phyloP scores from a whole-genome alignment of 768 basidiomycete genomes.

The Lactarius hengduanensis region DNA sequence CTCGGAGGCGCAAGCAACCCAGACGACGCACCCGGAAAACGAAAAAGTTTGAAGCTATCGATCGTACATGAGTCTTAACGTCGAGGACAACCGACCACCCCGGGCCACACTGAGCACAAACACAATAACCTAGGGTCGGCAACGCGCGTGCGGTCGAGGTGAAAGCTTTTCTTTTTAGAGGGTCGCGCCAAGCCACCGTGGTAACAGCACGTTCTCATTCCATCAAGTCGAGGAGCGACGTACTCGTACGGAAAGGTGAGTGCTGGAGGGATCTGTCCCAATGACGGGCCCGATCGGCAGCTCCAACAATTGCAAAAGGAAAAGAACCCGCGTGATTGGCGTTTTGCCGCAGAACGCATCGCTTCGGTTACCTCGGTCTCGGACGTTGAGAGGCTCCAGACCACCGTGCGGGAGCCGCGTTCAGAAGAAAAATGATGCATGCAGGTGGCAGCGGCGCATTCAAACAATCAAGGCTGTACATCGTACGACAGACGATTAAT shows the following conservation, averaged over 20 bases:
- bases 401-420: no score
- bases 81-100: no score
- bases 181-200: no score
- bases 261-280: neutral
- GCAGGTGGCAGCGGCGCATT: no score
- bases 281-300: neutral
- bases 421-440: no score
- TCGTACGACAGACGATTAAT: no score
- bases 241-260: neutral
- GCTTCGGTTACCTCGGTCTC: neutral
- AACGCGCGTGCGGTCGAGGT: no score
- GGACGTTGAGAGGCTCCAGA: neutral
- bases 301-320: neutral
- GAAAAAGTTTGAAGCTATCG: neutral
- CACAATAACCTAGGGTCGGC: no score
- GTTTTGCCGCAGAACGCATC: neutral
- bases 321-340: neutral
- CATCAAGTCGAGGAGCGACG: neutral
- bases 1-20: neutral
- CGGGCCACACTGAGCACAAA: no score
- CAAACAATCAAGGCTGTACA: no score
- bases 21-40: neutral
- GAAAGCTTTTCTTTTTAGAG: no score
- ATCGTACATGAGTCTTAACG: neutral
- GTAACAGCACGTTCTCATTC: no score